Evolutionary conservation across 1,139 yeast species (phyloP).

Genomic region (Pneumocystis carinii): DNA sequence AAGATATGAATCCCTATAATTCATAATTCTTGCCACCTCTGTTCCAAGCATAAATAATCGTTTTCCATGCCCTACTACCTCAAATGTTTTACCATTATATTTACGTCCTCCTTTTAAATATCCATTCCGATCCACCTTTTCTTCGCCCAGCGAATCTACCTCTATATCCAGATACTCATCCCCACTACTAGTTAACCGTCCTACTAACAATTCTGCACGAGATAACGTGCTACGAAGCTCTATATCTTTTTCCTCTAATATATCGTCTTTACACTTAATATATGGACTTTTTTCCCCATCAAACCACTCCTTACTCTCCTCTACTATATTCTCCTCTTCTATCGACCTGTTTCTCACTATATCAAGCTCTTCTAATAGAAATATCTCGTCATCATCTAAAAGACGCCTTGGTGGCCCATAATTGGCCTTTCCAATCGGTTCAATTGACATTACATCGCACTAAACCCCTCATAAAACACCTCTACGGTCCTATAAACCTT

Average conservation of each 20-base stretch:
- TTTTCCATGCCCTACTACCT: slow-evolving; percentile 36
- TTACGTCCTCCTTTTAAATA: slow-evolving; percentile 41
- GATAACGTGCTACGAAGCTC: neutral
- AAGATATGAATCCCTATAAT: slow-evolving; percentile 50
- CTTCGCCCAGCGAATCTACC: slow-evolving; percentile 39
- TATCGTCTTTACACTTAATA: neutral
- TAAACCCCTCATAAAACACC: neutral
- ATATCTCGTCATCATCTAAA: neutral
- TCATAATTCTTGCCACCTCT: slow-evolving; percentile 52
- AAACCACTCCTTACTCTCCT: slow-evolving; percentile 18
- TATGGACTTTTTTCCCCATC: slow-evolving; percentile 1
- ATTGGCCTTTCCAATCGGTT: neutral
- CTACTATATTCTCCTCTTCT: slow-evolving; percentile 28
- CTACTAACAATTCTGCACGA: slow-evolving; percentile 14
- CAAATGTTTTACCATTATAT: slow-evolving; percentile 43
- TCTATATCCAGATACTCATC: slow-evolving; percentile 26
- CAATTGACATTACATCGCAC: neutral
- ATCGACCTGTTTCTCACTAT: slow-evolving; percentile 2
- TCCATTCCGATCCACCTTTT: slow-evolving; percentile 43
- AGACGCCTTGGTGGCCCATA: neutral
- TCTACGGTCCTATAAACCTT: neutral
- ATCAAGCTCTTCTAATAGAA: neutral
- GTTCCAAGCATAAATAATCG: slow-evolving; percentile 51
- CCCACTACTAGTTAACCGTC: slow-evolving; percentile 19
- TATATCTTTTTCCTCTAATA: neutral